phyloP scores from a whole-genome alignment of 2,329 filamentous ascomycete species.

The Ceratocystis colombiana region DNA sequence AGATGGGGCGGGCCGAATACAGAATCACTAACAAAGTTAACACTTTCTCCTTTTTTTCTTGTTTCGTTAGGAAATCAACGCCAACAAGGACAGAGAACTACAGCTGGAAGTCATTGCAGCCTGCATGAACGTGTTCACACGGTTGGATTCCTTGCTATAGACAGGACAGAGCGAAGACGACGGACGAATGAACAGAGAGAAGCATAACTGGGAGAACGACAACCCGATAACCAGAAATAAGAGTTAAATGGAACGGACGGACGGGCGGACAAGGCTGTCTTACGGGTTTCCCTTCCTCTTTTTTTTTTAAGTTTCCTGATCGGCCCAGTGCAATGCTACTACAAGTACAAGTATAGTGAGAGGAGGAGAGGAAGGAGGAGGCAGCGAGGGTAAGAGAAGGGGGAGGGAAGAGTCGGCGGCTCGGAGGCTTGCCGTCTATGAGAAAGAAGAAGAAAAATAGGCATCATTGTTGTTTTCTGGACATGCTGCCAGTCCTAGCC shows the following conservation, averaged over 20 bases:
- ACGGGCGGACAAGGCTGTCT: not conserved
- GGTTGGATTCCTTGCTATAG: slow-evolving; percentile 89
- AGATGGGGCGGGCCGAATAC: not conserved
- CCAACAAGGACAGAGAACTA: slow-evolving; percentile 82
- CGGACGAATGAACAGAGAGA: not conserved
- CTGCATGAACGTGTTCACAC: slow-evolving; percentile 93
- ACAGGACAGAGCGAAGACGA: slow-evolving; percentile 3
- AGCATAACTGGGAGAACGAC: not conserved
- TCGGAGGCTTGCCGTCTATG: too few species aligned
- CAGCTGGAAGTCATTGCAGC: slow-evolving; percentile 96
- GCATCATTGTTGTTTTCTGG: not conserved
- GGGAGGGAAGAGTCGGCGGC: not conserved
- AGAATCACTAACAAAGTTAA: not conserved
- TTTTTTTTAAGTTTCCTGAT: too few species aligned
- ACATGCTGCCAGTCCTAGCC: not conserved
- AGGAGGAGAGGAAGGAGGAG: not conserved
- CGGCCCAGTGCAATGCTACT: too few species aligned
- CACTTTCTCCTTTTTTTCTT: not conserved
- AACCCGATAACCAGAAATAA: slow-evolving; percentile 16
- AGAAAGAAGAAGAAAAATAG: not conserved
- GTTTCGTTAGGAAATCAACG: slow-evolving; percentile 59
- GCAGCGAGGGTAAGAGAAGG: not conserved
- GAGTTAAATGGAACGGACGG: not conserved
- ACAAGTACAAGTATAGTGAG: too few species aligned
- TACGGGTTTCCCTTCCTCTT: too few species aligned